Percentiles rank a stretch among this genome's conserved stretches.
Conservation (phyloP, 1,139 yeast genomes). For the Blastobotrys elegans region DNA sequence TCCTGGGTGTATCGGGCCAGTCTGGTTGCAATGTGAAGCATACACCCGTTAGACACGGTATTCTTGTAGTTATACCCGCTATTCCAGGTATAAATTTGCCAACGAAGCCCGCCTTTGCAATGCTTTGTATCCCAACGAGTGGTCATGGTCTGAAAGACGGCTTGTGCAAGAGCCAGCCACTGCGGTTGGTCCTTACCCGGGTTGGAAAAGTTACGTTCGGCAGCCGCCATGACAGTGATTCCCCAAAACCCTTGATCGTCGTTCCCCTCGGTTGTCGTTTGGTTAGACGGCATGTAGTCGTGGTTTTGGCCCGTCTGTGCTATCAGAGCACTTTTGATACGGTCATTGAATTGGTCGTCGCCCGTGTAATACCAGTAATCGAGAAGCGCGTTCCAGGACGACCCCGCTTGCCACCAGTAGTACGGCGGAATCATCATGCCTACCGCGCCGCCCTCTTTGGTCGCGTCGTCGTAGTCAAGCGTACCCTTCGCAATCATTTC, state of each 20-base stretch:
- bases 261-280: conserved; percentile 93
- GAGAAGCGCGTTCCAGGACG: conserved; percentile 84
- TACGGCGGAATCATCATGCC: conserved; percentile 86
- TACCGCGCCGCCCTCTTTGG: conserved; percentile 37
- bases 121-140: conserved; percentile 71
- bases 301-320: conserved; percentile 73
- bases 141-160: conserved; percentile 85
- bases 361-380: conserved; percentile 73
- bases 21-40: conserved; percentile 84
- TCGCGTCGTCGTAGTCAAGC: conserved; percentile 5
- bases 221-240: conserved; percentile 83
- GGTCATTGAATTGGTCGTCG: conserved; percentile 59
- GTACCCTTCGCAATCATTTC: conserved; percentile 24
- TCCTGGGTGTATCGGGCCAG: conserved; percentile 73
- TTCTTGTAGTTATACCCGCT: conserved; percentile 91
- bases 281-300: conserved; percentile 84
- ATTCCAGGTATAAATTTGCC: conserved; percentile 97
- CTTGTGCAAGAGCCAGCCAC: conserved; percentile 74
- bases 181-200: conserved; percentile 51
- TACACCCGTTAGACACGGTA: conserved; percentile 83
- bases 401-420: conserved; percentile 99
- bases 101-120: conserved; percentile 87
- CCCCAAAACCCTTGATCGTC: conserved; percentile 99
- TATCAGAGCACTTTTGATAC: conserved; percentile 56
- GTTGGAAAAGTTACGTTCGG: conserved; percentile 80